These are phyloP conservation scores for Piper longum DNA, from an alignment of 164 flowering plant species.

Conservation along the genomic window DNA sequence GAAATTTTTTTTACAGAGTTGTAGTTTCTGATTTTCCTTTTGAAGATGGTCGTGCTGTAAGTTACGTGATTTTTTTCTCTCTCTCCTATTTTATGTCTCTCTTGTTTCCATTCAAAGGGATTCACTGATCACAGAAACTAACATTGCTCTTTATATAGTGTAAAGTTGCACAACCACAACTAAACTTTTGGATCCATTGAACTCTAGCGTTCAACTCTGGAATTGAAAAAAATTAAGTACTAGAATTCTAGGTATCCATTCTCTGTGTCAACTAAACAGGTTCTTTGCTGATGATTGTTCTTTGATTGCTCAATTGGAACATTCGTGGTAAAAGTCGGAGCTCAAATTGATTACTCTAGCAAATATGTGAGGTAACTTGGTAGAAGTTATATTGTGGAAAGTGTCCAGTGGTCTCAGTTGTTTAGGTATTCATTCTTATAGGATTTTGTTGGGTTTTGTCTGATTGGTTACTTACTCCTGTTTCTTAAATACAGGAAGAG, in stretches of 20 bases:
- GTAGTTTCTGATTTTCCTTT: too few species aligned
- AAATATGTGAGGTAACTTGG: slow-evolving; percentile 59
- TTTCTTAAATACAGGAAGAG: neutral
- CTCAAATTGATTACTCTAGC: slow-evolving; percentile 53
- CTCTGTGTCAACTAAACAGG: slow-evolving; percentile 54
- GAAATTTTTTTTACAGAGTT: too few species aligned
- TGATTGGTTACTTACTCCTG: neutral
- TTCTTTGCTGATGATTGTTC: slow-evolving; percentile 53
- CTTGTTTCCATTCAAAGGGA: neutral
- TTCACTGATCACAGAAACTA: too few species aligned
- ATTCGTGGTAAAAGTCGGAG: slow-evolving; percentile 70
- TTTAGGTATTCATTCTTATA: neutral
- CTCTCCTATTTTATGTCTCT: neutral
- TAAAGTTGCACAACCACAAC: too few species aligned
- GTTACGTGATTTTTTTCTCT: neutral
- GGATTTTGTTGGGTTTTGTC: neutral
- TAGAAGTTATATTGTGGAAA: slow-evolving; percentile 21
- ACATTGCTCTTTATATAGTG: too few species aligned
- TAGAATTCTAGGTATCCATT: slow-evolving; percentile 31
- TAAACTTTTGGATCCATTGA: neutral
- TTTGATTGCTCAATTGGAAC: slow-evolving; percentile 55
- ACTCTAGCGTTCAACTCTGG: neutral
- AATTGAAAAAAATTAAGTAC: slow-evolving; percentile 8
- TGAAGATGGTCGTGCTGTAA: too few species aligned
- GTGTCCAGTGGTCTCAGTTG: neutral